Evolutionary conservation across 768 basidiomycete genomes (phyloP).

Genomic region (Leccinum subtestaceum): DNA sequence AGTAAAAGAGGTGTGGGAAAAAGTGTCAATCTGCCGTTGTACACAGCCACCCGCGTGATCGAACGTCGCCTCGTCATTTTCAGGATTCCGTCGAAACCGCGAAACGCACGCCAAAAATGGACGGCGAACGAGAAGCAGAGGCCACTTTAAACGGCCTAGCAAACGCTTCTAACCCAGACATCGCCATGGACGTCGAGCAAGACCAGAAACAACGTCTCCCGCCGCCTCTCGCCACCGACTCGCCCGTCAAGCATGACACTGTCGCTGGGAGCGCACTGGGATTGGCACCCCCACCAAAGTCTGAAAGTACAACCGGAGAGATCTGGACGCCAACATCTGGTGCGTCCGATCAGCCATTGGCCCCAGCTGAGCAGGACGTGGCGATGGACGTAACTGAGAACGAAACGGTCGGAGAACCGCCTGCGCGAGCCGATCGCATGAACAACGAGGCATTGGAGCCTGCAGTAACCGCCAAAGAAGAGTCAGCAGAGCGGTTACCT

Average conservation of each 20-base stretch:
- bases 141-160: background rate
- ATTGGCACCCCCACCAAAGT: slow-evolving; percentile 3
- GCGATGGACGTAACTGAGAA: slow-evolving; percentile 24
- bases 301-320: slow-evolving; percentile 11
- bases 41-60: slow-evolving; percentile 30
- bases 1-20: slow-evolving; percentile 8
- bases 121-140: slow-evolving; percentile 18
- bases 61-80: slow-evolving; percentile 27
- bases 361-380: slow-evolving; percentile 20
- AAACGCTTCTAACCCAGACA: background rate
- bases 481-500: slow-evolving; percentile 6
- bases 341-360: slow-evolving; percentile 26
- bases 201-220: slow-evolving; percentile 7
- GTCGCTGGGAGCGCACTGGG: background rate
- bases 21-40: background rate
- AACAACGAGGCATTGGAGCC: slow-evolving; percentile 2
- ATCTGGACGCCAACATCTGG: slow-evolving; percentile 1
- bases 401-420: slow-evolving; percentile 14
- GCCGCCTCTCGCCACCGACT: background rate
- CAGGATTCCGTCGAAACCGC: slow-evolving; percentile 17
- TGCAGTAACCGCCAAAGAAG: slow-evolving; percentile 2
- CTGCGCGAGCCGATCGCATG: slow-evolving; percentile 8
- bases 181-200: slow-evolving; percentile 26
- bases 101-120: slow-evolving; percentile 21
- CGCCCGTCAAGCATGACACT: slow-evolving; percentile 1